Base-by-base conservation (phyloP, 257 asterid species). In the Eustoma russellianum region DNA sequence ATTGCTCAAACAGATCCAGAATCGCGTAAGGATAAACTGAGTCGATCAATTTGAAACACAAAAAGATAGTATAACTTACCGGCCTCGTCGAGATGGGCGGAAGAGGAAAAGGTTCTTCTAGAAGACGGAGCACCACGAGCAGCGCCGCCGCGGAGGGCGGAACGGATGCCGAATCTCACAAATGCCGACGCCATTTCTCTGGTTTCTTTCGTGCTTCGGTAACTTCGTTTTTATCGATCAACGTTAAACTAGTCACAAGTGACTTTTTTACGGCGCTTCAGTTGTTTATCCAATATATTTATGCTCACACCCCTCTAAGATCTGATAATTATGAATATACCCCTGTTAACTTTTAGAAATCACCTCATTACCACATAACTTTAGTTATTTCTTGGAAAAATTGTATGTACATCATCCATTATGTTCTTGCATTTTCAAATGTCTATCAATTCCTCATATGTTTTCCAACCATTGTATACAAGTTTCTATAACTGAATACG, bases 151-250 rank as follows among this genome's bases (percentile, higher is more conserved):
- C 93, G 88, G 14, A 82, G 74, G 77, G 86, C 85, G 65, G 92
- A 73, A 62, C 97, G 95, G 59, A 84, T 52, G 64, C 82, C 76
- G 70, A 94, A 87, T 87, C 95, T 87, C 68, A 77, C 56, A 24
- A 85, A 79, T 70, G 97, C 84, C 74, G 88, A 49, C 55, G 98
- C 86, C 98, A 91, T 91, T 68, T 33, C 64, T 9, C 53, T 24
- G 43, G 47, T 35, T 17, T 41, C 48, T 15, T 5, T 63, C 15
- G 41, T 48, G 1, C 33, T 40, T 16, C 46, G 19, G 9, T 7
- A 15, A 34, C 18, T 33, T 8, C 40, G 15, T 35, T 41, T 17
- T 41, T 33, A 4, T 48, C 46, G 44, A 38, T 53, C 33, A n/a
- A 34, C 45, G 33, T n/a, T n/a, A n/a, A 9, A 11, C 41, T 11